Evolutionary conservation across 2,329 filamentous ascomycete species (phyloP).

Genomic region (Colletotrichum tropicicola): DNA sequence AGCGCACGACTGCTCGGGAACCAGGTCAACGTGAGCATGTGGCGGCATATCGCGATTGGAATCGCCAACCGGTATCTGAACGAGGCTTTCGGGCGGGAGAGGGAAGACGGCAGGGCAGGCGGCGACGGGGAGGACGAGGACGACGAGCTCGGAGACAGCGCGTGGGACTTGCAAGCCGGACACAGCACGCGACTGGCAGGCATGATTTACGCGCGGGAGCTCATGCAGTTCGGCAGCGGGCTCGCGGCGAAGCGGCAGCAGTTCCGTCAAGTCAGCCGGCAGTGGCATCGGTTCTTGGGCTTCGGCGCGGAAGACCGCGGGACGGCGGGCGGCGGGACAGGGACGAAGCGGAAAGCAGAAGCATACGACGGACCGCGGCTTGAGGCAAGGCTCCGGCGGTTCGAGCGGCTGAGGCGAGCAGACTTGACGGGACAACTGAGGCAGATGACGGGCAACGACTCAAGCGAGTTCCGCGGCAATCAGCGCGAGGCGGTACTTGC

Average conservation of each 20-base stretch:
- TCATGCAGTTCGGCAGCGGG: conserved; percentile 4
- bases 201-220: conserved; percentile 24
- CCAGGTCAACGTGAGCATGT: neutral
- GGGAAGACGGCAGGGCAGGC: neutral
- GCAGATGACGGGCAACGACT: conserved; percentile 17
- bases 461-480: no score
- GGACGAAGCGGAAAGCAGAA: neutral
- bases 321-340: neutral
- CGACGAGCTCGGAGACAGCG: neutral
- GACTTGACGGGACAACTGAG: neutral
- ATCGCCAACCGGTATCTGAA: conserved; percentile 25
- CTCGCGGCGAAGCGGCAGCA: conserved; percentile 6
- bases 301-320: conserved; percentile 2
- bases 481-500: no score
- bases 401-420: neutral
- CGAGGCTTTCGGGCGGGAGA: neutral
- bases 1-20: conserved; percentile 9
- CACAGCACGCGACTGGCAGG: conserved; percentile 21
- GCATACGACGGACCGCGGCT: neutral
- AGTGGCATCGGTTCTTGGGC: conserved; percentile 28
- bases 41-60: conserved; percentile 1
- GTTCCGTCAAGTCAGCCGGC: conserved; percentile 27
- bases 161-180: conserved; percentile 20
- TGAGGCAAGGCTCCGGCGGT: neutral
- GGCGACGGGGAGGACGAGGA: neutral